Evolutionary conservation across 768 basidiomycete species (phyloP), one percentile per base, ranked within the genome.

Genomic region (Mycena metata): DNA sequence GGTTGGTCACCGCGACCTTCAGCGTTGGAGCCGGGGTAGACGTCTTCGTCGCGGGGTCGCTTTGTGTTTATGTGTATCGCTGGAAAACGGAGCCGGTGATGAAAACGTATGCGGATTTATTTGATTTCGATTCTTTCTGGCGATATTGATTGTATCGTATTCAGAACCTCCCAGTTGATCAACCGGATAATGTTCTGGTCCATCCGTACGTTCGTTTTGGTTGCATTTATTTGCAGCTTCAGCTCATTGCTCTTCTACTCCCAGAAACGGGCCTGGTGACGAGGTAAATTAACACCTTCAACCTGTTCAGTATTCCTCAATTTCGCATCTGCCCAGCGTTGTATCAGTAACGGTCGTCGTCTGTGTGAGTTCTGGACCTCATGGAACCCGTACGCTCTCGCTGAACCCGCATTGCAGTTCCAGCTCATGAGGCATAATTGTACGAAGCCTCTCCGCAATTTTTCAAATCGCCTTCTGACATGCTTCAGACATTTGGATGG

Each of bases 401-500:
- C 51, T 46, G 2, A 64, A 17, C 46, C 2, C 23, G 21, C 4
- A 19, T 6, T 45, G 12, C 61, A 78, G 77, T 76, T 76, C 46
- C 73, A 74, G 21, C 36, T 71, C 2, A 76, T 76, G 69, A 63
- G 65, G 42, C 46, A 72, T 39, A 73, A 73, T 55, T 73, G 73
- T 71, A 61, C 51, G 71, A 21, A 23, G 11, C 21, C 10, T 7
- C 24, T 24, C 47, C 26, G n/a, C 45, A 15, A 52, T 35, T 26
- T 16, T 46, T 23, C 36, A 23, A 21, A 33, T 43, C 8, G 56
- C 41, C 16, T 19, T 39, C 47, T 52, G 7, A 26, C 30, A 9
- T 17, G n/a, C 5, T 30, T 10, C 24, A 78, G 77, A 71, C 58
- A 68, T 76, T 13, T 78, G 76, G 77, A 67, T 78, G 35, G 72